Evolutionary conservation across 768 basidiomycete species (phyloP).

Genomic region (Solioccasus polychromus): DNA sequence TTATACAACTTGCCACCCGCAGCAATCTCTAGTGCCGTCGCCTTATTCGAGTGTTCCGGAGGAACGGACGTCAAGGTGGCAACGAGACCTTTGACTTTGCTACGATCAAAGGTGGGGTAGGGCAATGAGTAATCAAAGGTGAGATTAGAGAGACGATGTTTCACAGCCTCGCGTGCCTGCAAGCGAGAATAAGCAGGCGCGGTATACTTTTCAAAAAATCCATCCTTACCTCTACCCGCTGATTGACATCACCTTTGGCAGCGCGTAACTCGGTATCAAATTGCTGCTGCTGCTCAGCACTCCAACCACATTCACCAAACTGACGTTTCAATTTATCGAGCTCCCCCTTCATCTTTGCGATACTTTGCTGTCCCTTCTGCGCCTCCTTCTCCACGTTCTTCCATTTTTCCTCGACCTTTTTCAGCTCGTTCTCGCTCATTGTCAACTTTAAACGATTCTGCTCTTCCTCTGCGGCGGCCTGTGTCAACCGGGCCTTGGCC

Average conservation of each 20-base stretch:
- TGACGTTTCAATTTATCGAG: constrained; percentile 54
- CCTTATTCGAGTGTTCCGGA: constrained; percentile 65
- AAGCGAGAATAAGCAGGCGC: constrained; percentile 7
- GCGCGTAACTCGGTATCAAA: constrained; percentile 47
- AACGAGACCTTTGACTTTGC: constrained; percentile 87
- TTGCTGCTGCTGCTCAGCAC: constrained; percentile 65
- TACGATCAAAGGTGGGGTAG: constrained; percentile 73
- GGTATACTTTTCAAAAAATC: neutral
- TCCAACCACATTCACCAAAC: constrained; percentile 70
- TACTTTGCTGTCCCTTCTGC: constrained; percentile 65
- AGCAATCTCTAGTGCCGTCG: constrained; percentile 90
- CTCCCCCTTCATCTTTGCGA: constrained; percentile 56
- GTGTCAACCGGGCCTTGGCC: constrained; percentile 70
- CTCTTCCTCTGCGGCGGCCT: constrained; percentile 80
- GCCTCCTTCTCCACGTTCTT: constrained; percentile 86
- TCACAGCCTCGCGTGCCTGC: constrained; percentile 68
- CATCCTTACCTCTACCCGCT: constrained; percentile 57
- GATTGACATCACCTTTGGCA: constrained; percentile 52
- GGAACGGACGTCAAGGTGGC: constrained; percentile 83
- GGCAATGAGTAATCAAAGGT: constrained; percentile 85
- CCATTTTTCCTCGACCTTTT: constrained; percentile 70
- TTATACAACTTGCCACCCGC: constrained; percentile 90
- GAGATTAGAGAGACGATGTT: constrained; percentile 62
- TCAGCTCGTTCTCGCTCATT: constrained; percentile 78
- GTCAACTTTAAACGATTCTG: constrained; percentile 73